Evolutionary conservation across 768 basidiomycete genomes (phyloP), one percentile per base, ranked within the genome.

Genomic region (Mycena filopes): DNA sequence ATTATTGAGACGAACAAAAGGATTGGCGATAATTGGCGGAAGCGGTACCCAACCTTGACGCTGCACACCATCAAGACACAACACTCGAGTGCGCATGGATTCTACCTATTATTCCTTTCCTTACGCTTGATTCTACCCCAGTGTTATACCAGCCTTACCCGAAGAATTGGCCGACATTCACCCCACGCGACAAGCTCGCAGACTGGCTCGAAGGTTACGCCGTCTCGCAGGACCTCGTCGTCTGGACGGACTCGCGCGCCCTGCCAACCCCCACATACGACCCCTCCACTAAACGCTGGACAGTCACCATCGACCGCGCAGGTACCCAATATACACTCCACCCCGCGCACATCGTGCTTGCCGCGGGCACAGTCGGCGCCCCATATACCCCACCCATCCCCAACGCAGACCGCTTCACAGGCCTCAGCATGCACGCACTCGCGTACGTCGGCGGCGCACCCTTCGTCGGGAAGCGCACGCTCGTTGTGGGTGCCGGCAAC

Each of bases 151-250:
- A 78, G 50, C 66, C 78, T 0, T 82, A 71, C 55, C 81, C 82
- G 1, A 51, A 70, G 15, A 82, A 73, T 45, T 83, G 80, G 81
- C 82, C 83, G 0, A 71, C 70, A 12, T 84, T 73, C 65, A 81
- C 80, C 4, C 79, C 82, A 20, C 74, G 74, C 12, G 77, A 79
- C 58, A 84, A 82, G 61, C 51, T 83, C 3, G 83, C 81, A 0
- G 74, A 80, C 65, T 83, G 81, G 81, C 65, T 84, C 4, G 81
- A 84, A 63, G 73, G 77, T 11, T 84, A 84, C 65, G 79, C 76
- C 0, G 54, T 70, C 15, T 72, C 73, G 6, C 82, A 82, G 61
- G 84, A 84, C 48, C 71, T 84, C 4, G 72, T 77, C 15, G 72
- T 84, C 5, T 85, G 84, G 83, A 82, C 77, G 7, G 72, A 72